A percentile compares a stretch with the other conserved stretches of the same genome.
These are phyloP conservation scores for Solanum peruvianum DNA, from an alignment of 257 asterid genomes.

Conservation along the genomic window DNA sequence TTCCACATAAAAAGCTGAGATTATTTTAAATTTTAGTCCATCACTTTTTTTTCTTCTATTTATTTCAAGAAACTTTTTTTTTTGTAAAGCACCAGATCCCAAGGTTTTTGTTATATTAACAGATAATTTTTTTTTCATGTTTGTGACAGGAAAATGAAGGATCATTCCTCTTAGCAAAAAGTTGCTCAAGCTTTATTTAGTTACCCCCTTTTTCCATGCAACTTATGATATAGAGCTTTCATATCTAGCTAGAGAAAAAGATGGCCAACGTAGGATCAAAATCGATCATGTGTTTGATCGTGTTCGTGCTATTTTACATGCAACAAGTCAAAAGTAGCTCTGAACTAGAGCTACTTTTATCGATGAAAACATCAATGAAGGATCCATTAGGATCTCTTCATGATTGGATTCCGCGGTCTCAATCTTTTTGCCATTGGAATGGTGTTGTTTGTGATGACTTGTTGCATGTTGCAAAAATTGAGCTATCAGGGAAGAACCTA, in stretches of 20 bases:
- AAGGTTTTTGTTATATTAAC: constrained; percentile 12
- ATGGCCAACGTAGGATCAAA: constrained; percentile 22
- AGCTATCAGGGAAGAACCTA: constrained; percentile 49
- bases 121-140: constrained; percentile 3
- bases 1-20: constrained; percentile 32
- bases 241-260: not conserved
- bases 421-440: constrained; percentile 49
- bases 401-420: constrained; percentile 44
- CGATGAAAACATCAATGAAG: constrained; percentile 34
- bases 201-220: not conserved
- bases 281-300: constrained; percentile 8
- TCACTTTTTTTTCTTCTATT: not conserved
- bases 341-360: constrained; percentile 40
- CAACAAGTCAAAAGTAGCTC: constrained; percentile 22
- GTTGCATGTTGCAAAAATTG: constrained; percentile 40
- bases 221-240: not conserved
- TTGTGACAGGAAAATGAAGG: constrained; percentile 36
- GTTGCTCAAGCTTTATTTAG: constrained; percentile 11
- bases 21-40: not conserved
- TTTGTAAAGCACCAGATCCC: constrained; percentile 34
- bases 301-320: constrained; percentile 16
- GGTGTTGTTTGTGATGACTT: constrained; percentile 59
- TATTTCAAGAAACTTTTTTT: not conserved
- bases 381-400: constrained; percentile 37
- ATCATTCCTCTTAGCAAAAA: constrained; percentile 9